phyloP scores from a whole-genome alignment of 2,329 filamentous ascomycete genomes.

The Corniculantispora saksenae region DNA sequence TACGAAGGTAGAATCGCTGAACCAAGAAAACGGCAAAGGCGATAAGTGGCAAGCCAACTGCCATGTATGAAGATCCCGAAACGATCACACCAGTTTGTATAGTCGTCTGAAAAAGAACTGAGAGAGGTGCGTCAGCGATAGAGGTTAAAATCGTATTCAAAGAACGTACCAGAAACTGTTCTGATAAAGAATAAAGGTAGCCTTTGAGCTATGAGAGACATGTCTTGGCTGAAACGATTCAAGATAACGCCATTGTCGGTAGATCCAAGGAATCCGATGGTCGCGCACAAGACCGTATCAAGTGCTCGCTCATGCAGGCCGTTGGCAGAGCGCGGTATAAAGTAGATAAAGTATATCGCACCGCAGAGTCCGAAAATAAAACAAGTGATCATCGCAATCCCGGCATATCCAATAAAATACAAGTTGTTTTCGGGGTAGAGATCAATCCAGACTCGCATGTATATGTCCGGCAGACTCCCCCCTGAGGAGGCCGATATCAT shows the following conservation, averaged over 20 bases:
- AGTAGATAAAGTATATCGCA: neutral
- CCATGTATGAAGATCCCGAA: slow-evolving; percentile 31
- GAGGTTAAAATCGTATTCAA: too few species aligned
- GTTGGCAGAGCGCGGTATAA: neutral
- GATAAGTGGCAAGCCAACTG: slow-evolving; percentile 29
- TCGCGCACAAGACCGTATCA: neutral
- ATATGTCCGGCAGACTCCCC: neutral
- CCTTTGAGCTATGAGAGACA: slow-evolving; percentile 26
- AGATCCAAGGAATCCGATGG: neutral
- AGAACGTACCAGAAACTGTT: neutral
- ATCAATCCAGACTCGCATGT: neutral
- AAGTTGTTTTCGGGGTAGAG: neutral
- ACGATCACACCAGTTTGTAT: slow-evolving; percentile 21
- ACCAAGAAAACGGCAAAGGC: slow-evolving; percentile 29
- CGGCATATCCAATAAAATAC: neutral
- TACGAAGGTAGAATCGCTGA: slow-evolving; percentile 35
- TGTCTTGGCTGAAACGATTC: slow-evolving; percentile 28
- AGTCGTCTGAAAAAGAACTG: neutral
- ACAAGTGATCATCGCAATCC: neutral
- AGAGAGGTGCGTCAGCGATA: too few species aligned
- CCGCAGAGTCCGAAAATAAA: neutral
- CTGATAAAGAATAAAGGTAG: slow-evolving; percentile 20
- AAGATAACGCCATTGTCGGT: neutral
- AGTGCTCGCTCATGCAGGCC: neutral
- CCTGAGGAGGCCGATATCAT: neutral